Base-by-base conservation (phyloP, 306 rosid species). In the Cucumis hystrix region DNA sequence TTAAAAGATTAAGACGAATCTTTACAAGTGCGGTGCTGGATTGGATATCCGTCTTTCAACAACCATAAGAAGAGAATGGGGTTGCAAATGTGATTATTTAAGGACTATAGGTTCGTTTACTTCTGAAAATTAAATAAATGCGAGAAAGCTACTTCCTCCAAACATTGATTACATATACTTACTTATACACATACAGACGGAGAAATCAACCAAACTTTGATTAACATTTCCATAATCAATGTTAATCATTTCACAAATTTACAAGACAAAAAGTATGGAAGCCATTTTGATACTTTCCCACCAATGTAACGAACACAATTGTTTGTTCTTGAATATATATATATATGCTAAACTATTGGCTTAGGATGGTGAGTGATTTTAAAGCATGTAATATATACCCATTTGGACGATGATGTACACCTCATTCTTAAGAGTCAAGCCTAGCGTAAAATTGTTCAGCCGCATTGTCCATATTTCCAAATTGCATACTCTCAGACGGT, bases 401-500 rank as follows among this genome's bases (percentile, higher is more conserved):
- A 37, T 65, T 65, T 18, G 14, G 51, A 37, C 15, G 12, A 65
- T 40, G 12, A 65, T 40, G 49, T 37, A 65, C 11, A 37, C 51
- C 72, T 65, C 51, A 39, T 18, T 18, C 51, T 39, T 28, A 37
- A 37, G 72, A 65, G 8, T 41, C 47, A 0, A 39, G 72, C 49
- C 74, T 91, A 89, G 16, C 85, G 28, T 68, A 84, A 66, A 88
- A 85, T 39, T 83, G 77, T 40, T 92, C 93, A 4, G 81, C 69
- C 21, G 85, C 76, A 82, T 85, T 83, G 79, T 89, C 93, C 93
- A 88, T 84, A 51, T 82, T 80, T 21, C 90, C 88, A 37, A 90
- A 91, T 49, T 88, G 92, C 94, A 84, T 85, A 79, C 83, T 90
- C 85, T 91, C 97, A 0, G 96, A 89, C 45, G 98, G 97, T 82